phyloP scores from a whole-genome alignment of 805 yeast genomes.

The Metschnikowia vanudenii region DNA sequence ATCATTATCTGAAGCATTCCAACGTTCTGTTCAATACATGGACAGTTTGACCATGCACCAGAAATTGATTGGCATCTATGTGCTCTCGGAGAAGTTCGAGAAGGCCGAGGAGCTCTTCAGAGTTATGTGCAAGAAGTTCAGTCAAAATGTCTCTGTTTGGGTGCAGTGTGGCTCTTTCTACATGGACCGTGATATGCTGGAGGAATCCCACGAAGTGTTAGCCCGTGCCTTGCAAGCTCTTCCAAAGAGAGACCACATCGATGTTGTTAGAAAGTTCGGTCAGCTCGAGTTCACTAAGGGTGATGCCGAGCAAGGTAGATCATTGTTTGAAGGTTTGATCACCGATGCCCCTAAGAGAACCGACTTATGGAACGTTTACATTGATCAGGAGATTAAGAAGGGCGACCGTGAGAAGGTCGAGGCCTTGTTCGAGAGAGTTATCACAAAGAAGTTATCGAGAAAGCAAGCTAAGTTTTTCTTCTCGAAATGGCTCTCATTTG shows the following conservation, averaged over 20 bases:
- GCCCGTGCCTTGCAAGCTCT: conserved; percentile 70
- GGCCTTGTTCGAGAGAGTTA: conserved; percentile 78
- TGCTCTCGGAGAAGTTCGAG: conserved; percentile 66
- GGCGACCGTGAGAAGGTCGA: conserved; percentile 63
- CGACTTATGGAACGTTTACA: conserved; percentile 92
- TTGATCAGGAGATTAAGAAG: conserved; percentile 85
- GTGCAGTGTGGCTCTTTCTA: conserved; percentile 74
- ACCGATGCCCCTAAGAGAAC: conserved; percentile 88
- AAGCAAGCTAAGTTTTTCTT: conserved; percentile 95
- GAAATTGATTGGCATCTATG: conserved; percentile 72
- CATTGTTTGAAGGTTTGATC: conserved; percentile 87
- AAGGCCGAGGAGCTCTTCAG: conserved; percentile 70
- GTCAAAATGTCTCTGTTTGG: conserved; percentile 74
- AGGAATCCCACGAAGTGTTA: conserved; percentile 69
- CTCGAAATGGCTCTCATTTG: conserved; percentile 85
- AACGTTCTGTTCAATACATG: conserved; percentile 86
- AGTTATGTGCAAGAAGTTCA: conserved; percentile 71
- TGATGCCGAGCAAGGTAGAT: conserved; percentile 91
- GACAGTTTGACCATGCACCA: conserved; percentile 81
- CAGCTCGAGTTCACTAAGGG: conserved; percentile 85
- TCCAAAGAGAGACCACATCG: conserved; percentile 72
- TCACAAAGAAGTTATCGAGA: conserved; percentile 63
- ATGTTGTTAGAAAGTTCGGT: conserved; percentile 83
- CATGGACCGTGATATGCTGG: conserved; percentile 54
- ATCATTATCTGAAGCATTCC: conserved; percentile 74